Conservation (phyloP, 140 eudicot species). For the Ambrosia hybrid region DNA sequence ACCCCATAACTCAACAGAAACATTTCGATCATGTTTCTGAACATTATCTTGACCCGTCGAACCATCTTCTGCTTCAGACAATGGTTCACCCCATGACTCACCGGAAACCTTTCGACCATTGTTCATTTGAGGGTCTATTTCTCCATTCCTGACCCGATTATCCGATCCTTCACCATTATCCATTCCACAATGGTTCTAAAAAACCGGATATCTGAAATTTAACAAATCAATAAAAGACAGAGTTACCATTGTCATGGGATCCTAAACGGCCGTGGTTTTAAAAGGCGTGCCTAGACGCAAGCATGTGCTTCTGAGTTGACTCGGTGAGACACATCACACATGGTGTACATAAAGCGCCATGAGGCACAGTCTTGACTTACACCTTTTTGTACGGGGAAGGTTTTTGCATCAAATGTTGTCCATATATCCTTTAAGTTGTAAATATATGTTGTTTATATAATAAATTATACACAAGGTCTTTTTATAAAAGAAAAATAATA, state of each 20-base stretch:
- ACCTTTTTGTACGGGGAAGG: too few species aligned
- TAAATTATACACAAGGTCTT: too few species aligned
- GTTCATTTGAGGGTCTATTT: background rate
- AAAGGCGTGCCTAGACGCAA: background rate
- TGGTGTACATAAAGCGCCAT: too few species aligned
- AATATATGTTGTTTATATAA: too few species aligned
- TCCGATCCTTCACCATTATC: conserved; percentile 36
- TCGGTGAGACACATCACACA: too few species aligned
- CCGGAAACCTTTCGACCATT: background rate
- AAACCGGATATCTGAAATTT: background rate
- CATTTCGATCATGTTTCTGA: background rate
- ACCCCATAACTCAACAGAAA: background rate
- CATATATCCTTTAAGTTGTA: too few species aligned
- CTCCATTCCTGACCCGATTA: conserved; percentile 24
- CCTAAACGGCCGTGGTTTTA: background rate
- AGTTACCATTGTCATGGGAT: background rate
- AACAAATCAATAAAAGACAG: background rate
- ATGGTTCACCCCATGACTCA: background rate
- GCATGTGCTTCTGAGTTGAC: too few species aligned
- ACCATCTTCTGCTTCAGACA: background rate
- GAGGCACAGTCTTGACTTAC: too few species aligned
- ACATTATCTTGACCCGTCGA: background rate
- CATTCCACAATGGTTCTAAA: conserved; percentile 42
- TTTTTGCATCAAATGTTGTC: too few species aligned
- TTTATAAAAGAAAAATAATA: too few species aligned